Conservation (phyloP, 805 yeast genomes). For the Saccharomycopsis fibuligera region DNA sequence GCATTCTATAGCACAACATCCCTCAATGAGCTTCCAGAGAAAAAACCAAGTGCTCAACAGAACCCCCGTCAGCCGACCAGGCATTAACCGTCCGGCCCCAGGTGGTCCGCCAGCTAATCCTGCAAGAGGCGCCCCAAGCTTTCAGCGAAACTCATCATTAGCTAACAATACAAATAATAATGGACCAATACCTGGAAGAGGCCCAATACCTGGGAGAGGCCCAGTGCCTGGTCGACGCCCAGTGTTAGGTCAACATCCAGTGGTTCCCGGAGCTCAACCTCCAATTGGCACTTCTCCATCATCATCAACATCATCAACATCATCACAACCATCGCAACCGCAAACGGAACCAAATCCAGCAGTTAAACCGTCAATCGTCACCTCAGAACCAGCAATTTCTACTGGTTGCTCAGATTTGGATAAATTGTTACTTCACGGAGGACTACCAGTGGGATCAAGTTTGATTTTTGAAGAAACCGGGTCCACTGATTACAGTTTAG, state of each 20-base stretch:
- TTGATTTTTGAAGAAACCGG: slow-evolving; percentile 76
- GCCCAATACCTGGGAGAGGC: neutral
- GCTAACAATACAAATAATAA: neutral
- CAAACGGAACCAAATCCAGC: slow-evolving; percentile 39
- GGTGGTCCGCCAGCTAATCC: neutral
- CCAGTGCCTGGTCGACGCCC: neutral
- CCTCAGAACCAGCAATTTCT: slow-evolving; percentile 71
- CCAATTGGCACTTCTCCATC: too few species aligned
- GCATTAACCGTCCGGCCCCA: neutral
- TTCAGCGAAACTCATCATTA: neutral
- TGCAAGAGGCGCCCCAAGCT: neutral
- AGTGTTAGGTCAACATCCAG: neutral
- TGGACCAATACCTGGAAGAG: neutral
- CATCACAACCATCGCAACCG: neutral
- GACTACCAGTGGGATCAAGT: slow-evolving; percentile 73
- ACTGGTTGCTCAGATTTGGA: slow-evolving; percentile 79
- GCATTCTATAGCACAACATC: too few species aligned
- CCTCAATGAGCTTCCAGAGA: slow-evolving; percentile 19
- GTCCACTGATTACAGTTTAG: slow-evolving; percentile 79
- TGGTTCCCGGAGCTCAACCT: neutral
- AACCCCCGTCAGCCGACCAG: slow-evolving; percentile 5
- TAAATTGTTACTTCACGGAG: slow-evolving; percentile 68
- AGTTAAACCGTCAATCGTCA: slow-evolving; percentile 66
- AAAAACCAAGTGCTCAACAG: slow-evolving; percentile 6
- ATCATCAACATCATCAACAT: too few species aligned